Conservation (phyloP, 176 grass and related monocot species). For the Oryza meridionalis region DNA sequence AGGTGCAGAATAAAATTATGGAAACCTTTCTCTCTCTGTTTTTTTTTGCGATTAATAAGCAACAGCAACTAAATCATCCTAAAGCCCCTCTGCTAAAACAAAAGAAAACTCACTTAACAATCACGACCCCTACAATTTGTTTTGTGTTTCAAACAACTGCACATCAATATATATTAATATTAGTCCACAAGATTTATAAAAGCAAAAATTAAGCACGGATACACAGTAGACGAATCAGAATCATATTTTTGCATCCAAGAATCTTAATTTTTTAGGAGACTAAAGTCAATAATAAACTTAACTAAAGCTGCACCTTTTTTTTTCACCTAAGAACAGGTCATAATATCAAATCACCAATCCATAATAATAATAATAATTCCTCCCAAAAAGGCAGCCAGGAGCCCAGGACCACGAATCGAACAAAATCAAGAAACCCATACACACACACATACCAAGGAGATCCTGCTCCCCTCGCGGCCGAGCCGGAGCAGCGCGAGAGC, state of each 20-base stretch:
- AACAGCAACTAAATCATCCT: background rate
- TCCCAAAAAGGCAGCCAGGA: background rate
- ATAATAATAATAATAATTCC: background rate
- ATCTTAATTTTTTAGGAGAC: background rate
- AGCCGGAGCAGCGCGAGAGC: conserved; percentile 61
- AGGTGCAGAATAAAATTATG: background rate
- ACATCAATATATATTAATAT: background rate
- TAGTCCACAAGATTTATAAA: background rate
- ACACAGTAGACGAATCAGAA: background rate
- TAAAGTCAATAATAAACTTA: background rate
- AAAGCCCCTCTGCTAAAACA: background rate
- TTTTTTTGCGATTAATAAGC: background rate
- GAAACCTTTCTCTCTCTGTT: too few relatives aligned
- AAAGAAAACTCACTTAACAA: background rate
- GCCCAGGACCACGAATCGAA: background rate
- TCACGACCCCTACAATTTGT: background rate
- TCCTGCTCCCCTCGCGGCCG: conserved; percentile 80
- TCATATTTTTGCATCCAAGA: background rate
- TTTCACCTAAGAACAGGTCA: background rate
- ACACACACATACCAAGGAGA: conserved; percentile 55
- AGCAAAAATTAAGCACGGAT: background rate
- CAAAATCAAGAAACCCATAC: background rate
- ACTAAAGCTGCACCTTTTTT: background rate
- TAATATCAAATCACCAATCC: background rate
- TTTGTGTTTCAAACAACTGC: background rate